Evolutionary conservation across 495 filamentous ascomycete species (phyloP).

Genomic region (Penicillium alfredii): DNA sequence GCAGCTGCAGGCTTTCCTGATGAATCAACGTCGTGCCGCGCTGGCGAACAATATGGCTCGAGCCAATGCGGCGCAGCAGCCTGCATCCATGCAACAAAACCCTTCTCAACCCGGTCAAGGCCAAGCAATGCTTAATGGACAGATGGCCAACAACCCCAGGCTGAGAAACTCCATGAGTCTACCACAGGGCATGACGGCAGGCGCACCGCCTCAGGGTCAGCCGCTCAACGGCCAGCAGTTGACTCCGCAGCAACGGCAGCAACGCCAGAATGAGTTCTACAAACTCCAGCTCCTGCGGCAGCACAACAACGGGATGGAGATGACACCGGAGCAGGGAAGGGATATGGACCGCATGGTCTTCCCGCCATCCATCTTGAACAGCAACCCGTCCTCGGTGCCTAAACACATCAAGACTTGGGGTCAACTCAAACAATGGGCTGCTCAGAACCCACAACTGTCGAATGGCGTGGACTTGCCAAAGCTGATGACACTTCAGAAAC

Average conservation of each 20-base stretch:
- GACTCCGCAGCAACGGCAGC: conserved; percentile 34
- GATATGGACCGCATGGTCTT: conserved; percentile 45
- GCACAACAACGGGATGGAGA: conserved; percentile 36
- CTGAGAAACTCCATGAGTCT: conserved; percentile 30
- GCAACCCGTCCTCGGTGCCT: conserved; percentile 42
- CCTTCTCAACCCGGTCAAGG: conserved; percentile 32
- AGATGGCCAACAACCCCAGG: conserved; percentile 31
- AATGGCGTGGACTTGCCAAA: conserved; percentile 37
- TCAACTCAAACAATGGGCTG: conserved; percentile 60
- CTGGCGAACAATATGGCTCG: conserved; percentile 25
- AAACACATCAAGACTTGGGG: conserved; percentile 64
- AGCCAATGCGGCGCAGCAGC: conserved; percentile 21
- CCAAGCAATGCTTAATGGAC: conserved; percentile 33
- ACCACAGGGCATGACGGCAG: conserved; percentile 29
- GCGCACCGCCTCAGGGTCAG: conserved; percentile 25
- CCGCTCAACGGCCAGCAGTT: conserved; percentile 33
- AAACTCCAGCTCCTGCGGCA: conserved; percentile 34
- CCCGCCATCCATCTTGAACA: conserved; percentile 35
- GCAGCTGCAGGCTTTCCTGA: conserved; percentile 29
- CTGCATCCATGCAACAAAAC: conserved; percentile 27
- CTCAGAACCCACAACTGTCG: conserved; percentile 41
- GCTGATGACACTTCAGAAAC: conserved; percentile 47
- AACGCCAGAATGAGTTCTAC: conserved; percentile 31
- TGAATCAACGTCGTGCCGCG: conserved; percentile 31
- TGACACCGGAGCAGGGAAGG: conserved; percentile 39